Evolutionary conservation across 208 protist genomes (phyloP).

Genomic region (Trypanosoma cruzi): DNA sequence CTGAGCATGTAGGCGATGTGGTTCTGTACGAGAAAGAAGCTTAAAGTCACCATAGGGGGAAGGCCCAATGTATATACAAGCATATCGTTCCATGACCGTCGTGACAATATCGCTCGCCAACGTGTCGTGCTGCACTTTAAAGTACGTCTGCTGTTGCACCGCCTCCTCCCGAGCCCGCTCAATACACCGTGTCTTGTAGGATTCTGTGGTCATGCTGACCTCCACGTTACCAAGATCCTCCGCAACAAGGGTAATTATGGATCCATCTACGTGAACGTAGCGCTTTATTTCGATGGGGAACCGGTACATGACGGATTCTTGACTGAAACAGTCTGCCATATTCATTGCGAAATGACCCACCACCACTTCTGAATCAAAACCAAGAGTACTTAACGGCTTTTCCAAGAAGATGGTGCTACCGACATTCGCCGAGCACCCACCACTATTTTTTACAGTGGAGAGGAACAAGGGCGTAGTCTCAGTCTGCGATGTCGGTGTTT

Average conservation of each 20-base stretch:
- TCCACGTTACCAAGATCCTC: conserved; percentile 34
- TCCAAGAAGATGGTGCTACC: background rate
- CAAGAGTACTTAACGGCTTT: background rate
- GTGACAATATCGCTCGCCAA: conserved; percentile 51
- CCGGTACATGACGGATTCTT: conserved; percentile 31
- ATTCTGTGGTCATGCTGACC: conserved; percentile 30
- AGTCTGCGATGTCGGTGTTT: background rate
- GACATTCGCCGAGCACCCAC: background rate
- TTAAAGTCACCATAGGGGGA: conserved; percentile 39
- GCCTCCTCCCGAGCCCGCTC: conserved; percentile 29
- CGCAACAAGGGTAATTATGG: conserved; percentile 47
- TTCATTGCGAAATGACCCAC: conserved; percentile 38
- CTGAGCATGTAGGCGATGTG: conserved; percentile 54
- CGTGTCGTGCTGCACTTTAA: conserved; percentile 50
- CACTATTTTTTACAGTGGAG: background rate
- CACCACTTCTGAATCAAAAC: conserved; percentile 16
- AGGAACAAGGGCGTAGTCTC: background rate
- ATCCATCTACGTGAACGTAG: conserved; percentile 64
- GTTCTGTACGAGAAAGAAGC: conserved; percentile 48
- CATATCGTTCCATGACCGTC: conserved; percentile 60
- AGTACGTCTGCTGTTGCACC: conserved; percentile 41
- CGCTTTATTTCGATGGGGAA: conserved; percentile 48
- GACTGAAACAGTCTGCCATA: conserved; percentile 29
- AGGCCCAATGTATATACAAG: conserved; percentile 45
- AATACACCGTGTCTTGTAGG: conserved; percentile 46